Percentiles rank a stretch among this genome's conserved stretches.
Conservation (phyloP, 257 asterid species). For the Lavandula angustifolia region DNA sequence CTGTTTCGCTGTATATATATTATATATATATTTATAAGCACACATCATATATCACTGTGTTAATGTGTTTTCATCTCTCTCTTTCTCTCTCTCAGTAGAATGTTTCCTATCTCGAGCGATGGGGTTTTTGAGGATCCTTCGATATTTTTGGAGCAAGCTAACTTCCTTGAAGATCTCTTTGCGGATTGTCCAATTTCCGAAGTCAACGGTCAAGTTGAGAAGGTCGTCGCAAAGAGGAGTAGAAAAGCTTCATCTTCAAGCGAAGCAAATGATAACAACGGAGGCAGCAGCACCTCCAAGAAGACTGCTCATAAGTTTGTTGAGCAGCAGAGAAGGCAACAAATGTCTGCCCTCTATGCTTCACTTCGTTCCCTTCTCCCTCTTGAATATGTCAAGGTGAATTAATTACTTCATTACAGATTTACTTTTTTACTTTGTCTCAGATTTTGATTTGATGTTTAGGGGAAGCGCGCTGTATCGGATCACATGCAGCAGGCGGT, state of each 20-base stretch:
- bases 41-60: not conserved
- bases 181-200: conserved; percentile 8
- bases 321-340: conserved; percentile 64
- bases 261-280: not conserved
- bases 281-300: conserved; percentile 13
- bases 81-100: not conserved
- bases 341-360: conserved; percentile 50
- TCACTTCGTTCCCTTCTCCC: conserved; percentile 62
- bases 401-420: too few relatives aligned
- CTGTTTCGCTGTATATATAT: not conserved
- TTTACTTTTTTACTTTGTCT: too few relatives aligned
- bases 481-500: conserved; percentile 50
- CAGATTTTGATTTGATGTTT: not conserved
- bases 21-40: not conserved
- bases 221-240: too few relatives aligned
- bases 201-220: not conserved
- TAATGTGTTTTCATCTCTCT: not conserved
- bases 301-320: conserved; percentile 43
- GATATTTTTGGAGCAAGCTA: conserved; percentile 11
- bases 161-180: conserved; percentile 27
- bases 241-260: not conserved
- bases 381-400: conserved; percentile 53
- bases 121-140: conserved; percentile 19
- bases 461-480: conserved; percentile 56
- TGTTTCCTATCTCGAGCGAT: conserved; percentile 27